phyloP scores from a whole-genome alignment of 2,329 filamentous ascomycete genomes.

The Capronia americana region DNA sequence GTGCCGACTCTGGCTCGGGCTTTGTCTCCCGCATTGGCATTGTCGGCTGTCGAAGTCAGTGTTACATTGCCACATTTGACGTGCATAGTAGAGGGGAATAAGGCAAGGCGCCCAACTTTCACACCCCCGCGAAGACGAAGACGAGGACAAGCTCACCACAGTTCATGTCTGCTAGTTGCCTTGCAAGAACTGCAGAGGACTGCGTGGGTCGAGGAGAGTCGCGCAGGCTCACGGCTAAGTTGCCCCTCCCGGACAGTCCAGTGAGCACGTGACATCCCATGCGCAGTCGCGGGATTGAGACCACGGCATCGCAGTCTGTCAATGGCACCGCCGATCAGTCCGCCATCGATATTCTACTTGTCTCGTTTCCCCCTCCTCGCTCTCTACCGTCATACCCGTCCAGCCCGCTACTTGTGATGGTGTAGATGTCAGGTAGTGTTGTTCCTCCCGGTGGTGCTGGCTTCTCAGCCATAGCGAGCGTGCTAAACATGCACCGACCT shows the following conservation, averaged over 20 bases:
- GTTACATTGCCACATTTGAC: too few species aligned
- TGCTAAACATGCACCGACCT: conserved; percentile 28
- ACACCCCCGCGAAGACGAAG: not conserved
- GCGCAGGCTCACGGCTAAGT: not conserved
- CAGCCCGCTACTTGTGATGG: conserved; percentile 9
- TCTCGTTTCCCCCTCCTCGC: not conserved
- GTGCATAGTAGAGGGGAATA: not conserved
- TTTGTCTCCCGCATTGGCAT: not conserved
- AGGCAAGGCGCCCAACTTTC: not conserved
- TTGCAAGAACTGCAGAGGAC: too few species aligned
- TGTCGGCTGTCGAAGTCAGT: too few species aligned
- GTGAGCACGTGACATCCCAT: not conserved
- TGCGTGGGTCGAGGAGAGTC: not conserved
- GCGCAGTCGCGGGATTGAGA: not conserved
- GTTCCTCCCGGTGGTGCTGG: conserved; percentile 24
- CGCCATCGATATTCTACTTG: not conserved
- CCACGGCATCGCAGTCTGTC: not conserved
- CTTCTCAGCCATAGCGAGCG: conserved; percentile 22
- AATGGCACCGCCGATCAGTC: not conserved
- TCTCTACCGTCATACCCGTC: not conserved
- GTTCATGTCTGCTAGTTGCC: not conserved
- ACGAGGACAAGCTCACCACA: not conserved
- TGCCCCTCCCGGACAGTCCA: not conserved
- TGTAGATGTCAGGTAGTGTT: conserved; percentile 24
- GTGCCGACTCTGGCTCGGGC: not conserved